phyloP scores from a whole-genome alignment of 768 basidiomycete species.

The Rhizopogon rudus region DNA sequence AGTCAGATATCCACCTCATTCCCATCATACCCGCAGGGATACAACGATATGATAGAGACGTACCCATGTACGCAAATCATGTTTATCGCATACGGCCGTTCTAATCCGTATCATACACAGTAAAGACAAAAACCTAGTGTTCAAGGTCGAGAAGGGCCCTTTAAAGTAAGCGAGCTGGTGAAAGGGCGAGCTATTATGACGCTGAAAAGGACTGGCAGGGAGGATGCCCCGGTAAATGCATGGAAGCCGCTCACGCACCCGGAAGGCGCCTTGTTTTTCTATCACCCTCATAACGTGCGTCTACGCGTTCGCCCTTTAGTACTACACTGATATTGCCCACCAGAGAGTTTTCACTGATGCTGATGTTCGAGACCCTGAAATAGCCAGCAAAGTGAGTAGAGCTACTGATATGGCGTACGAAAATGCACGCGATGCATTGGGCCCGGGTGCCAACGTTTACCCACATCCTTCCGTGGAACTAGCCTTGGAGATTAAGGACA shows the following conservation, averaged over 20 bases:
- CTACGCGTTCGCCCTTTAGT: neutral
- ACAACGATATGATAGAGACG: neutral
- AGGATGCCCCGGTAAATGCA: neutral
- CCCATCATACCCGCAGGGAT: neutral
- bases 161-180: neutral
- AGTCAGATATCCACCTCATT: neutral
- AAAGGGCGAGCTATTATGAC: neutral
- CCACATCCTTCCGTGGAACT: too few species aligned
- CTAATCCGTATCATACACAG: neutral
- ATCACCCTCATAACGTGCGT: neutral
- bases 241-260: neutral
- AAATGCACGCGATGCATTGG: too few species aligned
- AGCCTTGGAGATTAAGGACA: too few species aligned
- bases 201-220: neutral
- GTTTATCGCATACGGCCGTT: neutral
- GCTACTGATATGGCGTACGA: too few species aligned
- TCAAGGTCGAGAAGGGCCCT: neutral
- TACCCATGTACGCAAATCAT: neutral
- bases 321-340: too few species aligned
- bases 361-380: too few species aligned
- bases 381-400: too few species aligned
- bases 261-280: neutral
- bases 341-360: too few species aligned
- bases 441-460: too few species aligned
- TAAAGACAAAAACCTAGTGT: neutral